phyloP scores from a whole-genome alignment of 1,139 yeast genomes.

The Chernovozyma aurita region DNA sequence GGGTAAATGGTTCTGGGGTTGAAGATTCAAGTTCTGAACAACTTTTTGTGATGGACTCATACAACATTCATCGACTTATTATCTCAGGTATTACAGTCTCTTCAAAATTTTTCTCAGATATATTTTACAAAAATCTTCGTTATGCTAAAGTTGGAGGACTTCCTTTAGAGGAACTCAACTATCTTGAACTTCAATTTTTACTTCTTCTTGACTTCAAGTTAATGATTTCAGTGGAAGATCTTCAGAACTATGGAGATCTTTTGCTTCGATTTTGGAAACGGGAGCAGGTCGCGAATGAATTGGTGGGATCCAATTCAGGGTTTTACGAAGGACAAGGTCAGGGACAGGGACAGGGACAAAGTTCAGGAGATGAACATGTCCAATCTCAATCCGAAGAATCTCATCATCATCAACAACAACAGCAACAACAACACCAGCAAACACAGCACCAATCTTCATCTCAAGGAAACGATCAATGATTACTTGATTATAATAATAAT shows the following conservation, averaged over 20 bases:
- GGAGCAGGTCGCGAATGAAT: slow-evolving; percentile 45
- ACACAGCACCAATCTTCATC: slow-evolving; percentile 10
- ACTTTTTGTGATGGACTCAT: slow-evolving; percentile 91
- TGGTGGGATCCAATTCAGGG: slow-evolving; percentile 12
- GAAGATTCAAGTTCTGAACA: slow-evolving; percentile 36
- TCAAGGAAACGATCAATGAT: not conserved
- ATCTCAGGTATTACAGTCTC: slow-evolving; percentile 97
- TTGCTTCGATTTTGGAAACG: slow-evolving; percentile 80
- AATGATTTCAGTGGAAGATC: slow-evolving; percentile 84
- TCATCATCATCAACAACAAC: slow-evolving; percentile 1
- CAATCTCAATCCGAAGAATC: too few relatives aligned
- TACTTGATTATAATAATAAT: too few relatives aligned
- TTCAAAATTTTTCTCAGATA: slow-evolving; percentile 91
- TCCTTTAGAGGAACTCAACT: slow-evolving; percentile 89
- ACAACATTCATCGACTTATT: slow-evolving; percentile 87
- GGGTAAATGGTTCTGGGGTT: slow-evolving; percentile 3
- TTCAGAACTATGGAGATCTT: slow-evolving; percentile 86
- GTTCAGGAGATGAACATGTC: not conserved
- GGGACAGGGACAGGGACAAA: not conserved
- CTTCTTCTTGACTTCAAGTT: slow-evolving; percentile 79
- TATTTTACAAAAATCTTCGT: slow-evolving; percentile 90
- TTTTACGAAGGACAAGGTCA: not conserved
- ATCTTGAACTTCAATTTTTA: slow-evolving; percentile 84
- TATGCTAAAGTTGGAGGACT: slow-evolving; percentile 98
- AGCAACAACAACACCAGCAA: slow-evolving; percentile 17